Conservation (phyloP, 805 yeast species). For the Wickerhamomyces queroliae region DNA sequence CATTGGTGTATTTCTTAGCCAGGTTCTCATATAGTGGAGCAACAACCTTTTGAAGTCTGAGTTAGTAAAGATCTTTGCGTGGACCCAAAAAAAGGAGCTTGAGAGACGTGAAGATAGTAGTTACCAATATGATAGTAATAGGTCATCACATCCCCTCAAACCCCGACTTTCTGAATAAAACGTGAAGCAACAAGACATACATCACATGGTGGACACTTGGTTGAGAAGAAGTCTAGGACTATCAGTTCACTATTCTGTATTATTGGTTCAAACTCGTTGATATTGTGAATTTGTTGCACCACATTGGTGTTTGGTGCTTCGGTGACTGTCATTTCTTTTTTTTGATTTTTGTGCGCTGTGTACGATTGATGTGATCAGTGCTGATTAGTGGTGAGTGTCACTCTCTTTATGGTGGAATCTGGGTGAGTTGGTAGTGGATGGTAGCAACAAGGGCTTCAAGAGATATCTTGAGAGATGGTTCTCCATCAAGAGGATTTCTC, state of each 20-base stretch:
- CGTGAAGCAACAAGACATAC: too few relatives aligned
- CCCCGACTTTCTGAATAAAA: too few relatives aligned
- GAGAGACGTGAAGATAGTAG: too few relatives aligned
- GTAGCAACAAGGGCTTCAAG: too few relatives aligned
- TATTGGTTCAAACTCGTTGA: slow-evolving; percentile 9
- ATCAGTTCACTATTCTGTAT: slow-evolving; percentile 9
- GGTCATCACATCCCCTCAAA: too few relatives aligned
- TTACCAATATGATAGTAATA: too few relatives aligned
- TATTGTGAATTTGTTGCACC: slow-evolving; percentile 9
- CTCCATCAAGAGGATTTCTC: too few relatives aligned
- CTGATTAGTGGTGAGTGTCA: background rate
- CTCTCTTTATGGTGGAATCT: background rate
- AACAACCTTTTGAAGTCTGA: slow-evolving; percentile 7
- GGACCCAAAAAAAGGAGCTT: too few relatives aligned
- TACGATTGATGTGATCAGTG: background rate
- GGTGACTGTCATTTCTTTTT: background rate
- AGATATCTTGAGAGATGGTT: too few relatives aligned
- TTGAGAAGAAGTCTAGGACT: slow-evolving; percentile 20
- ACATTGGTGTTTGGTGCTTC: background rate
- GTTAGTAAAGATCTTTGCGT: slow-evolving; percentile 2
- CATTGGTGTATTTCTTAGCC: slow-evolving; percentile 14
- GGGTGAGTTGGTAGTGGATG: too few relatives aligned
- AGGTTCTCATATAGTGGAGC: slow-evolving; percentile 17
- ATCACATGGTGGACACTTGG: slow-evolving; percentile 19
- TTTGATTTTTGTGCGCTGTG: background rate